Percentiles rank a stretch among this genome's conserved stretches.
Evolutionary conservation across 148 eudicot genomes (phyloP).

Genomic region (Euryodendron excelsum): DNA sequence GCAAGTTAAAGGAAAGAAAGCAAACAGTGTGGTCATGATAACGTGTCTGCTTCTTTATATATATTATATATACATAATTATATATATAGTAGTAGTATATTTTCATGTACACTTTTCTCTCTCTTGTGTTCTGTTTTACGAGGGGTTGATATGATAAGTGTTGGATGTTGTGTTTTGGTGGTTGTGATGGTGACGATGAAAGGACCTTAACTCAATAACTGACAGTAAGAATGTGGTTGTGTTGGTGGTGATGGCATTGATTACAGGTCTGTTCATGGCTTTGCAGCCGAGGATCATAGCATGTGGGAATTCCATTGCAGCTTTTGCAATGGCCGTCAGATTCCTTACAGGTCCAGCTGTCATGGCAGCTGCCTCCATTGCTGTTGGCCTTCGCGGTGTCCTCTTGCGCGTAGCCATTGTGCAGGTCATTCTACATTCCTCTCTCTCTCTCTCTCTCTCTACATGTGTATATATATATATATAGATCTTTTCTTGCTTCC

Average conservation of each 20-base stretch:
- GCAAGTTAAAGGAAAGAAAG: too few species aligned
- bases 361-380: slow-evolving; percentile 80
- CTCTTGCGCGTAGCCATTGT: slow-evolving; percentile 80
- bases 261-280: slow-evolving; percentile 79
- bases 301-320: slow-evolving; percentile 76
- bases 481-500: slow-evolving; percentile 7
- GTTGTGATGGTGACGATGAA: too few species aligned
- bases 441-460: background rate
- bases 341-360: slow-evolving; percentile 87
- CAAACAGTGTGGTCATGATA: too few species aligned
- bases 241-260: background rate
- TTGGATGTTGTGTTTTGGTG: too few species aligned
- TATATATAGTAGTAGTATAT: too few species aligned
- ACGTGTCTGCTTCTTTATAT: too few species aligned
- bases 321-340: slow-evolving; percentile 84
- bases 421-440: slow-evolving; percentile 46
- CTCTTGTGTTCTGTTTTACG: too few species aligned
- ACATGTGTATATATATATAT: too few species aligned
- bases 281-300: slow-evolving; percentile 89
- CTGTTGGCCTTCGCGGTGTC: slow-evolving; percentile 74
- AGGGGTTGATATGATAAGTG: too few species aligned
- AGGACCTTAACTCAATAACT: too few species aligned
- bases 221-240: background rate
- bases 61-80: too few species aligned
- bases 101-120: too few species aligned